Evolutionary conservation across 495 filamentous ascomycete genomes (phyloP), one percentile per base, ranked within the genome.

Genomic region (Penicillium coprophilum): DNA sequence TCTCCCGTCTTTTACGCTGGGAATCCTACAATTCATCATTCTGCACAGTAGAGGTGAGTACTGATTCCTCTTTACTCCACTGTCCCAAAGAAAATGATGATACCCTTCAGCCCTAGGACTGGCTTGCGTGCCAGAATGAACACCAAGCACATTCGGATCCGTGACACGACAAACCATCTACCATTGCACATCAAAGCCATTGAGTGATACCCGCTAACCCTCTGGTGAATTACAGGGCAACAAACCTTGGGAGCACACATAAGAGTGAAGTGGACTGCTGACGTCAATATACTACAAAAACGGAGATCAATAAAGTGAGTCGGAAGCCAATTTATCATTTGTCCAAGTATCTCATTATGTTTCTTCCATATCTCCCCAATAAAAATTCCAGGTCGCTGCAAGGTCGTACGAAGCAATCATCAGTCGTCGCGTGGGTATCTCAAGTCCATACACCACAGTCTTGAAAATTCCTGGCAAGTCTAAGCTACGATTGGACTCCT

Each of bases 111-210:
- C 56, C 48, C 38, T 51, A 51, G 23, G 59, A 63, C 57, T 46
- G 38, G 53, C 51, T 10, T 43, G 17, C 11, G 21, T 11, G 54
- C 43, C 38, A 46, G 57, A 15, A 50, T 60, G 57, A 63, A 17
- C 41, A 17, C 4, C 27, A 62, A 65, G 62, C 59, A 65, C 59
- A 62, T 53, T 62, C 59, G 34, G 62, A 65, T 51, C 21, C 17
- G 50, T 36, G 12, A 11, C 13, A 4, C 9, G 24, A 19, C 24
- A 31, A 17, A 6, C 2, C 13, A 23, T 19, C 12, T 15, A 24
- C 45, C 11, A 13, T 8, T 7, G 19, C 10, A 0, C 5, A 32
- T 7, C 9, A 34, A 36, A 10, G 8, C 46, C 34, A 1, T 36
- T 23, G 17, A n/a, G 6, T 8, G 31, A n/a, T 13, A 10, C 20